These are phyloP conservation scores for Boletales sp. DNA, from an alignment of 768 basidiomycete species.

Conservation along the genomic window DNA sequence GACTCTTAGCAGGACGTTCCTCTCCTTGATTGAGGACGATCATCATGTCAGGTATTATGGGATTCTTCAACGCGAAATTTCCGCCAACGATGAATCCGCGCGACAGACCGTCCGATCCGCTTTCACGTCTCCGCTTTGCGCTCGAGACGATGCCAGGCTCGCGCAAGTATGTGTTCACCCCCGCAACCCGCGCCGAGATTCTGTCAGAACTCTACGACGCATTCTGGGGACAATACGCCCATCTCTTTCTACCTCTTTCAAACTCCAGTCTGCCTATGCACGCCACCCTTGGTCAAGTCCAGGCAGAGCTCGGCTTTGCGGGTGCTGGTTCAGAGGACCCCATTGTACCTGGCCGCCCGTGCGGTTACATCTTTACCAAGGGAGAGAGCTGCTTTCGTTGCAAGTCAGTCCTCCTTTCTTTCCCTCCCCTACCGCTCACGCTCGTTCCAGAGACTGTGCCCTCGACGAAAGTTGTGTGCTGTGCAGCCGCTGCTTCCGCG, in stretches of 20 bases:
- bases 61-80: constrained; percentile 48
- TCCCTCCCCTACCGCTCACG: neutral
- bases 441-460: constrained; percentile 72
- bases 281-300: constrained; percentile 66
- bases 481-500: constrained; percentile 86
- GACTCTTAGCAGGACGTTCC: too few relatives aligned
- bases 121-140: constrained; percentile 69
- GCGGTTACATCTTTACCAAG: constrained; percentile 83
- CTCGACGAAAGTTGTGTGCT: constrained; percentile 88
- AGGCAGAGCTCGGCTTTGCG: constrained; percentile 51
- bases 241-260: constrained; percentile 68
- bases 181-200: constrained; percentile 73
- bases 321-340: constrained; percentile 61
- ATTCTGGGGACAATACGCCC: constrained; percentile 75
- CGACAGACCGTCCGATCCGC: constrained; percentile 56
- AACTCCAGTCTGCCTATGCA: constrained; percentile 61
- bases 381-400: constrained; percentile 93
- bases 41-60: constrained; percentile 41
- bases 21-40: neutral
- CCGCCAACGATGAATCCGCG: constrained; percentile 52
- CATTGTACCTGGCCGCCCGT: constrained; percentile 66
- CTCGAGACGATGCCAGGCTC: constrained; percentile 81
- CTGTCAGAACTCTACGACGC: constrained; percentile 78
- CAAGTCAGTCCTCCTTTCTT: constrained; percentile 59
- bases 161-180: constrained; percentile 72